Evolutionary conservation across 2,329 filamentous ascomycete species (phyloP).

Genomic region (Ophiobolus disseminans): DNA sequence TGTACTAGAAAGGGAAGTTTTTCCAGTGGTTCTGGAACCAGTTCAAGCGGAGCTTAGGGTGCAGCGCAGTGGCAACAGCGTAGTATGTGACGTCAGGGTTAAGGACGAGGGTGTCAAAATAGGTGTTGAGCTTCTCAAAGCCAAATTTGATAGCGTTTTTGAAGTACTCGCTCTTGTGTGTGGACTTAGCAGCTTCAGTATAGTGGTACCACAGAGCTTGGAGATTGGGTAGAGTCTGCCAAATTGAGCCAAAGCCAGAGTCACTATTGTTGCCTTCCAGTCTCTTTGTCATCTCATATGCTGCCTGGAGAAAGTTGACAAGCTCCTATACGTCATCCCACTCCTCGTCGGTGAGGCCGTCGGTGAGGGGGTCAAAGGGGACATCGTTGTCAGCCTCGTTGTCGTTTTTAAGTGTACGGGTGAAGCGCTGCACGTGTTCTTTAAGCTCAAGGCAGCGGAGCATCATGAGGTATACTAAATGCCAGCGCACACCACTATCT

Average conservation of each 20-base stretch:
- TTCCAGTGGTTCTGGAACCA: slow-evolving; percentile 11
- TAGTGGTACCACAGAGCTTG: slow-evolving; percentile 5
- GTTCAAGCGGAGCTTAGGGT: slow-evolving; percentile 7
- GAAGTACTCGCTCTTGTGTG: slow-evolving; percentile 1
- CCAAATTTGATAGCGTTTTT: slow-evolving; percentile 2
- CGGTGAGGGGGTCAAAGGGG: slow-evolving; percentile 3
- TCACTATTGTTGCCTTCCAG: slow-evolving; percentile 11
- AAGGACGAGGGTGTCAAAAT: slow-evolving; percentile 12
- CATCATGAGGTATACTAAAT: slow-evolving; percentile 13
- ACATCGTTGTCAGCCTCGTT: background rate
- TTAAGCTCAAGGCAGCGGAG: slow-evolving; percentile 11
- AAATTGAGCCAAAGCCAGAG: slow-evolving; percentile 9
- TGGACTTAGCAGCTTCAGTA: background rate
- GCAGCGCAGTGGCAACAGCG: slow-evolving; percentile 8
- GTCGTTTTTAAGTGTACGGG: background rate
- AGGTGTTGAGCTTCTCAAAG: slow-evolving; percentile 11
- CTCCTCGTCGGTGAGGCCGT: slow-evolving; percentile 8
- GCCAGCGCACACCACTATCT: slow-evolving; percentile 12
- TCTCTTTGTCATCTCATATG: slow-evolving; percentile 5
- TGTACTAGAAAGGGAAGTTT: background rate
- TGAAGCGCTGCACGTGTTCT: slow-evolving; percentile 4
- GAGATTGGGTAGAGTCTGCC: slow-evolving; percentile 12
- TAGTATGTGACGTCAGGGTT: slow-evolving; percentile 1
- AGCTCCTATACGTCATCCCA: slow-evolving; percentile 8
- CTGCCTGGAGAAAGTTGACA: slow-evolving; percentile 6